Conservation (phyloP, 257 asterid species). For the Nicotiana knightiana region DNA sequence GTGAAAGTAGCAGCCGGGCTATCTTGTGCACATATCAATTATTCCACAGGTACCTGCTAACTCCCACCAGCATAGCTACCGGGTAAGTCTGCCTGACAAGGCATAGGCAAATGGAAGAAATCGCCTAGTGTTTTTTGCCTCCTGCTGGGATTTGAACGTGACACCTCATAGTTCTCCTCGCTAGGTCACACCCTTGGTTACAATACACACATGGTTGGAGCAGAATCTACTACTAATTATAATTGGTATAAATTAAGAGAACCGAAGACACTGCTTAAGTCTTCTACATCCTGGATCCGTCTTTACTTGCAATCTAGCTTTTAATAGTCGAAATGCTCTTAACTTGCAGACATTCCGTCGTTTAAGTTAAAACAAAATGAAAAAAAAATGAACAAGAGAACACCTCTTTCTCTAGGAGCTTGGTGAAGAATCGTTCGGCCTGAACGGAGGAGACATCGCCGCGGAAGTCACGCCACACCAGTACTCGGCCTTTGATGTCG, state of each 20-base stretch:
- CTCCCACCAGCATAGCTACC: too few relatives aligned
- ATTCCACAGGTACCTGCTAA: too few relatives aligned
- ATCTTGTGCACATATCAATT: too few relatives aligned
- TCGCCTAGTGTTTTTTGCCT: too few relatives aligned
- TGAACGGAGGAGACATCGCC: slow-evolving; percentile 86
- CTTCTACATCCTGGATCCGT: not conserved
- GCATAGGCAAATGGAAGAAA: too few relatives aligned
- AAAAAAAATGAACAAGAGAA: not conserved
- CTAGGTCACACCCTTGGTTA: too few relatives aligned
- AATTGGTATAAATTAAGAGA: not conserved
- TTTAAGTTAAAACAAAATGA: not conserved
- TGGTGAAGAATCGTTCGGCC: slow-evolving; percentile 88
- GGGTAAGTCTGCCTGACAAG: too few relatives aligned
- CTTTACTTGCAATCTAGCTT: not conserved
- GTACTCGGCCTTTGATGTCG: slow-evolving; percentile 87
- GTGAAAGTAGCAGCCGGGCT: too few relatives aligned
- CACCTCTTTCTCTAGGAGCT: slow-evolving; percentile 88
- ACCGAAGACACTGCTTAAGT: not conserved
- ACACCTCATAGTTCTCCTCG: too few relatives aligned
- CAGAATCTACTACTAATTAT: not conserved
- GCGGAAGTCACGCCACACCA: slow-evolving; percentile 98
- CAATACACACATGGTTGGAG: too few relatives aligned
- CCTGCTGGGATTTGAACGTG: too few relatives aligned
- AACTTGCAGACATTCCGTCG: not conserved
- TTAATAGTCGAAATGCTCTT: not conserved